These are phyloP conservation scores for Eudorina sp. DNA, from an alignment of 139 green algal species.

Conservation along the genomic window DNA sequence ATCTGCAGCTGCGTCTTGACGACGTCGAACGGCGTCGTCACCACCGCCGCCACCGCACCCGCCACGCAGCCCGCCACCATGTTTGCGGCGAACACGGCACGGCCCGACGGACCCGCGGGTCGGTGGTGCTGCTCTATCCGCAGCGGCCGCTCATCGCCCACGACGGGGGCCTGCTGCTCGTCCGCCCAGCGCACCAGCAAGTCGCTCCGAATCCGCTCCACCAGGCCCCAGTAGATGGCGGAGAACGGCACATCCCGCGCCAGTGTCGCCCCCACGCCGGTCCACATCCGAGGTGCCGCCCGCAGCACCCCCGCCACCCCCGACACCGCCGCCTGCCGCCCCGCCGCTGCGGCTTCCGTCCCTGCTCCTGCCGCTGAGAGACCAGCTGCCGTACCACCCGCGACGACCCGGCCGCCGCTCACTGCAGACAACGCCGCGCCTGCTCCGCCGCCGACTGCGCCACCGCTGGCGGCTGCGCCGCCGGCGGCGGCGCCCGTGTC, in stretches of 20 bases:
- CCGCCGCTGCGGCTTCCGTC: no score
- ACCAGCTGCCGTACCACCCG: not conserved
- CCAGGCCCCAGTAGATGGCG: slow-evolving; percentile 92
- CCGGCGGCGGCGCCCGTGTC: not conserved
- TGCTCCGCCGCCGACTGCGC: not conserved
- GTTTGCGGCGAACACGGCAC: slow-evolving; percentile 74
- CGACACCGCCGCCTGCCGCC: not conserved
- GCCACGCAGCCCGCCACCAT: slow-evolving; percentile 68
- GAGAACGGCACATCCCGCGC: slow-evolving; percentile 95
- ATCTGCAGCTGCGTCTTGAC: slow-evolving; percentile 94
- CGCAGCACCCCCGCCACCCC: slow-evolving; percentile 34
- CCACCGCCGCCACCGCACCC: slow-evolving; percentile 81
- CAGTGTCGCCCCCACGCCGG: slow-evolving; percentile 85
- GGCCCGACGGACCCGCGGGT: slow-evolving; percentile 12
- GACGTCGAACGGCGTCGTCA: slow-evolving; percentile 97
- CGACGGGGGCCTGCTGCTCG: not conserved
- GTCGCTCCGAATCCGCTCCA: slow-evolving; percentile 84
- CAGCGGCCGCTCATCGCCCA: not conserved
- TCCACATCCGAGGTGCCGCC: slow-evolving; percentile 74
- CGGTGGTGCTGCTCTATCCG: slow-evolving; percentile 4
- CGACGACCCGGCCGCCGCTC: no score
- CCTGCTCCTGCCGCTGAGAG: no score
- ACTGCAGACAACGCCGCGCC: no score
- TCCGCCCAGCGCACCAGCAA: slow-evolving; percentile 64
- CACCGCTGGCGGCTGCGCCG: slow-evolving; percentile 12